These are phyloP conservation scores for Leishmania guyanensis DNA, from an alignment of 208 protist genomes.

Conservation along the genomic window DNA sequence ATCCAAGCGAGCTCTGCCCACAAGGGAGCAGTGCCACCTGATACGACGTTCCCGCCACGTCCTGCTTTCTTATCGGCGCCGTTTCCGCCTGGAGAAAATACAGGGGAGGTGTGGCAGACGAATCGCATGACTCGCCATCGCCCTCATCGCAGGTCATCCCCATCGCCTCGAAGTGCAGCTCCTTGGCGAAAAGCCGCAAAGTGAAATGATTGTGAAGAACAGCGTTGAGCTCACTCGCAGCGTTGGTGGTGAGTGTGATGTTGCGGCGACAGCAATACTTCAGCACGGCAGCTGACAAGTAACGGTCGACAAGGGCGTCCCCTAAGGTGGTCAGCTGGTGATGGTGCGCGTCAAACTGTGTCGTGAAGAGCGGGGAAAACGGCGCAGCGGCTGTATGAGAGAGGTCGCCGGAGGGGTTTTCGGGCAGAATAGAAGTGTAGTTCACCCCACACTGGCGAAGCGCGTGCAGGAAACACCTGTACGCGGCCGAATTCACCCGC, in stretches of 20 bases:
- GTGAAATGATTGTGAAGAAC: conserved; percentile 86
- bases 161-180: conserved; percentile 68
- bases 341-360: conserved; percentile 64
- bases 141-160: conserved; percentile 32
- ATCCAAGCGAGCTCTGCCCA: conserved; percentile 78
- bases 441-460: conserved; percentile 26
- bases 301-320: conserved; percentile 71
- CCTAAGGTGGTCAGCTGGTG: conserved; percentile 83
- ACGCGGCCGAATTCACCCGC: conserved; percentile 13
- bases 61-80: conserved; percentile 31
- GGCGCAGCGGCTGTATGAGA: conserved; percentile 6
- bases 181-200: conserved; percentile 71
- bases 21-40: conserved; percentile 52
- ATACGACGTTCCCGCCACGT: conserved; percentile 78
- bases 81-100: conserved; percentile 54
- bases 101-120: conserved; percentile 15
- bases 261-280: conserved; percentile 47
- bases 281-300: conserved; percentile 52
- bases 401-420: conserved; percentile 14
- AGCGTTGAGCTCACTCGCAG: conserved; percentile 57
- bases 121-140: background rate
- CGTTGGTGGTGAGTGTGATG: conserved; percentile 59
- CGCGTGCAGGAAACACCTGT: conserved; percentile 23
- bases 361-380: conserved; percentile 55
- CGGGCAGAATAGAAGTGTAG: conserved; percentile 11